phyloP scores from a whole-genome alignment of 305 asterid genomes.

The Fraxinus baroniana region DNA sequence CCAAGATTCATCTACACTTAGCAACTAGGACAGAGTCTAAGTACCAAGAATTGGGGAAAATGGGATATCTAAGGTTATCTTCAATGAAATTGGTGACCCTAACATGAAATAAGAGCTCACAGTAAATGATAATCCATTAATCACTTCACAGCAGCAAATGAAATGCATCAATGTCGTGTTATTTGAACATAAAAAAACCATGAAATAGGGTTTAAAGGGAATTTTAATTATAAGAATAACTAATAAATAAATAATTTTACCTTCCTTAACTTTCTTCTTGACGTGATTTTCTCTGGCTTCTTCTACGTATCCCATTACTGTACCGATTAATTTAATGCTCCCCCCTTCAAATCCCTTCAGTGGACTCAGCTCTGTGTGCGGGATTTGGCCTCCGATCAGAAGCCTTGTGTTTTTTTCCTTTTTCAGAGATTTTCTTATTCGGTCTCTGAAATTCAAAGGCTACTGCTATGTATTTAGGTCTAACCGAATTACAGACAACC shows the following conservation, averaged over 20 bases:
- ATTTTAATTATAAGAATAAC: not conserved
- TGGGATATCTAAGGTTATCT: not conserved
- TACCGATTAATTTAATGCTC: not conserved
- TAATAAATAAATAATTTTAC: slow-evolving; percentile 26
- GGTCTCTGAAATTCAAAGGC: too few relatives aligned
- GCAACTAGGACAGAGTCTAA: too few relatives aligned
- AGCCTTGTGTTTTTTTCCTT: not conserved
- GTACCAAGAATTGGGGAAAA: not conserved
- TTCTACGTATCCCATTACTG: slow-evolving; percentile 65
- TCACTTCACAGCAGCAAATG: not conserved
- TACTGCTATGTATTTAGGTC: too few relatives aligned
- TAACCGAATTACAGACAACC: too few relatives aligned
- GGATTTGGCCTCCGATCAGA: not conserved
- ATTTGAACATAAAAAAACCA: not conserved
- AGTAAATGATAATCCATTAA: not conserved
- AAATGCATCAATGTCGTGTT: not conserved
- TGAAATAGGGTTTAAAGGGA: slow-evolving; percentile 29
- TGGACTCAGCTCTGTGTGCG: not conserved
- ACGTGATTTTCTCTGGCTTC: slow-evolving; percentile 93
- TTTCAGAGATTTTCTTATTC: too few relatives aligned
- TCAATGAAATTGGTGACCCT: not conserved
- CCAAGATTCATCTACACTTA: too few relatives aligned
- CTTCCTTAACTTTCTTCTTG: slow-evolving; percentile 97
- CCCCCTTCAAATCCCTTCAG: not conserved
- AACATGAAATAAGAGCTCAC: not conserved